Percentiles rank a stretch among this genome's conserved stretches.
Evolutionary conservation across 805 yeast genomes (phyloP).

Genomic region (Teunomyces cretensis): DNA sequence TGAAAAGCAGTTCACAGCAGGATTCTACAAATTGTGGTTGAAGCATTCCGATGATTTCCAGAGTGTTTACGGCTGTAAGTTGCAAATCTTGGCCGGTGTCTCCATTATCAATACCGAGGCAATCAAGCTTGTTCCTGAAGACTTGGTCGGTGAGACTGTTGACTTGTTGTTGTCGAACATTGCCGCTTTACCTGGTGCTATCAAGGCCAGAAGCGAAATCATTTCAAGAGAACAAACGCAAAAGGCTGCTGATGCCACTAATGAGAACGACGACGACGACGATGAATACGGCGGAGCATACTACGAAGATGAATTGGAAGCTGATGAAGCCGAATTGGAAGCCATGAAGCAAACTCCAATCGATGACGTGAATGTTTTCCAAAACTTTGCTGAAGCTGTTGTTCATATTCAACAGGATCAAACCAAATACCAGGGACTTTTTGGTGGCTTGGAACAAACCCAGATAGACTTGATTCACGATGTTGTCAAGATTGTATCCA

Average conservation of each 20-base stretch:
- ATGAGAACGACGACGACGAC: conserved; percentile 24
- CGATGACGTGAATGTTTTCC: conserved; percentile 72
- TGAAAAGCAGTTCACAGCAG: conserved; percentile 35
- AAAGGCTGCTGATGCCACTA: conserved; percentile 24
- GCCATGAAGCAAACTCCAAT: conserved; percentile 80
- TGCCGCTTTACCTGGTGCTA: conserved; percentile 48
- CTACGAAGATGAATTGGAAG: conserved; percentile 40
- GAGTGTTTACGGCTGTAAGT: conserved; percentile 56
- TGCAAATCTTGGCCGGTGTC: conserved; percentile 49
- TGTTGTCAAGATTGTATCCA: conserved; percentile 22
- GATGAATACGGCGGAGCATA: conserved; percentile 31
- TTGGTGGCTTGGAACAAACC: conserved; percentile 38
- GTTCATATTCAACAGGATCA: conserved; percentile 48
- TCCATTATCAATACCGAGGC: conserved; percentile 36
- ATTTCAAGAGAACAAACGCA: conserved; percentile 37
- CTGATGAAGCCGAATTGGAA: conserved; percentile 75
- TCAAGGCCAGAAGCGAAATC: conserved; percentile 46
- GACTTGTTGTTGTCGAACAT: conserved; percentile 42
- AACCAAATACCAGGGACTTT: conserved; percentile 47
- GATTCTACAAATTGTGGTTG: conserved; percentile 49
- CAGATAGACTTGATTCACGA: conserved; percentile 33
- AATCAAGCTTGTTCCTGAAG: conserved; percentile 29
- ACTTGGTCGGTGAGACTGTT: conserved; percentile 36
- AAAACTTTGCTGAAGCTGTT: conserved; percentile 59
- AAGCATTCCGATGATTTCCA: conserved; percentile 45